phyloP scores from a whole-genome alignment of 176 grass and related monocot genomes.

The Eragrostis curvula region DNA sequence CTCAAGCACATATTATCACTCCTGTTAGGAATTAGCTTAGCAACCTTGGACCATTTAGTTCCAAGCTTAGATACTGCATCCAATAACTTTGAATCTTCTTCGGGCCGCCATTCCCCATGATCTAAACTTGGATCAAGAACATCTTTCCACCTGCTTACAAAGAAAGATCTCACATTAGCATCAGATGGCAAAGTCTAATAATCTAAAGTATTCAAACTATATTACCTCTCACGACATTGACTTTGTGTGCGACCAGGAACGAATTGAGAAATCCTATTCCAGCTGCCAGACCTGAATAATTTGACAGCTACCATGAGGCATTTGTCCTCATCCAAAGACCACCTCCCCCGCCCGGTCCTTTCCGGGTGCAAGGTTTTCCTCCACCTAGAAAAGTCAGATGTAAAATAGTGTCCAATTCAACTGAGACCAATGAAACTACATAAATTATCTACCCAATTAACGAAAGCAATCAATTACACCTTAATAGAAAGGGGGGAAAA shows the following conservation, averaged over 20 bases:
- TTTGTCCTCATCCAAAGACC: conserved; percentile 89
- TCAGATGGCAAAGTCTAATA: conserved; percentile 21
- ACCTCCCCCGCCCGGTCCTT: conserved; percentile 84
- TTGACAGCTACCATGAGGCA: conserved; percentile 76
- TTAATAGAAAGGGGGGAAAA: conserved; percentile 25
- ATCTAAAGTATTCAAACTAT: conserved; percentile 31
- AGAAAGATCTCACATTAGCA: conserved; percentile 39
- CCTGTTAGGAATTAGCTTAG: conserved; percentile 65
- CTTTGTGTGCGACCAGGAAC: conserved; percentile 78
- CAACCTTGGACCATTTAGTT: conserved; percentile 79
- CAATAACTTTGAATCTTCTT: conserved; percentile 82
- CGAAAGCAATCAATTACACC: conserved; percentile 4
- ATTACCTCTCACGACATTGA: conserved; percentile 89
- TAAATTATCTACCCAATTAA: conserved; percentile 22
- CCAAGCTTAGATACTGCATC: conserved; percentile 62
- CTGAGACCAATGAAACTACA: conserved; percentile 14
- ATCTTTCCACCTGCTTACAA: conserved; percentile 74
- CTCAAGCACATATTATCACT: conserved; percentile 92
- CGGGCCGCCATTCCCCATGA: conserved; percentile 66
- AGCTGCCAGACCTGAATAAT: conserved; percentile 69
- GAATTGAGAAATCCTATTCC: conserved; percentile 85
- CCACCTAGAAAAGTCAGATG: conserved; percentile 57
- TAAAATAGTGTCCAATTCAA: conserved; percentile 7
- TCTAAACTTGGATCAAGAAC: conserved; percentile 87
- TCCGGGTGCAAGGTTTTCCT: conserved; percentile 75